Percentiles rank a stretch among this genome's conserved stretches.
Evolutionary conservation across 331 rosid genomes (phyloP).

Genomic region (Erythrophleum ivorense): DNA sequence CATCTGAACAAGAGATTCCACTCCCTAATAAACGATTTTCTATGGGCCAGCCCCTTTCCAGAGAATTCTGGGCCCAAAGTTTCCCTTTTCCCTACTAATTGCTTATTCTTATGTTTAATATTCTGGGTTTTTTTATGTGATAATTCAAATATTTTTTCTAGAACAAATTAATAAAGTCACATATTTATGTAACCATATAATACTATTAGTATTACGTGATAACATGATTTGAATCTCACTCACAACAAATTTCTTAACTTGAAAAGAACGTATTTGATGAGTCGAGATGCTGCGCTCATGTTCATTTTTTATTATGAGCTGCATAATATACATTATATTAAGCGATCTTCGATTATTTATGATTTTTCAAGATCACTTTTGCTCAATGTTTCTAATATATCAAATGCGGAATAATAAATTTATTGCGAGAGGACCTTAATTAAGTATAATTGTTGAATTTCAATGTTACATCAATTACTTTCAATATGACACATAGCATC

Average conservation of each 20-base stretch:
- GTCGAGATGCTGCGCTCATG: no score
- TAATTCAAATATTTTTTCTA: neutral
- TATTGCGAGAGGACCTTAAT: neutral
- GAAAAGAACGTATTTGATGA: no score
- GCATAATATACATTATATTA: no score
- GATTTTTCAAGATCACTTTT: no score
- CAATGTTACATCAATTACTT: neutral
- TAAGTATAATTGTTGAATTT: neutral
- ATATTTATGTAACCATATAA: neutral
- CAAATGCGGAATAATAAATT: neutral
- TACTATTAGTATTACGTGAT: neutral
- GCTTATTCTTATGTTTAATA: neutral
- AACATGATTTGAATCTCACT: neutral
- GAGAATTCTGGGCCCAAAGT: neutral
- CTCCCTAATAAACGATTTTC: neutral
- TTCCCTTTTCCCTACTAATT: neutral
- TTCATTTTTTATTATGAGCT: neutral
- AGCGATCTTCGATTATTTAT: neutral
- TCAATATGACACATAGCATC: neutral
- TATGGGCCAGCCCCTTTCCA: neutral
- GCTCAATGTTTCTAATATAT: neutral
- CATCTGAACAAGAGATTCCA: neutral
- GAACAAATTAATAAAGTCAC: no score
- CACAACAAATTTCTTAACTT: neutral
- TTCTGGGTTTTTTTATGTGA: neutral